These are phyloP conservation scores for Apiospora sp. DNA, from an alignment of 2,329 filamentous ascomycete genomes.

Conservation along the genomic window DNA sequence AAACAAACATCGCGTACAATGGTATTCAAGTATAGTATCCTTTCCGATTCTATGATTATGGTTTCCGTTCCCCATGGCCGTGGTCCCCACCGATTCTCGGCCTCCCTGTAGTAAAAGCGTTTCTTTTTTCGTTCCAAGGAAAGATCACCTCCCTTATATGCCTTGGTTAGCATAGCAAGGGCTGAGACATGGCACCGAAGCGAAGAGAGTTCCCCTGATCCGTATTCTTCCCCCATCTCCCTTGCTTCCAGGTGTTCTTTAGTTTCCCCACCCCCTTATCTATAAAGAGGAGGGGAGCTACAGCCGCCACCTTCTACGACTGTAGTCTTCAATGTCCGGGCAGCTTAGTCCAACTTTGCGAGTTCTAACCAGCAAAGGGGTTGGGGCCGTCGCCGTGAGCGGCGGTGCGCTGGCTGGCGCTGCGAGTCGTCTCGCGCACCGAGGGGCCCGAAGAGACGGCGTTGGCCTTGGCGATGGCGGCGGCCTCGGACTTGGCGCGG, in stretches of 20 bases:
- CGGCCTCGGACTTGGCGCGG: slow-evolving; percentile 56
- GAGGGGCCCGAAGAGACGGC: slow-evolving; percentile 16
- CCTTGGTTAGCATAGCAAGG: not conserved
- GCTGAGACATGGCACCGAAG: slow-evolving; percentile 4
- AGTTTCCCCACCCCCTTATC: not conserved
- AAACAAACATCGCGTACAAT: slow-evolving; percentile 20
- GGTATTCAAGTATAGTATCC: slow-evolving; percentile 20
- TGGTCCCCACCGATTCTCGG: not conserved
- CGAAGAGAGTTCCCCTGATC: not conserved
- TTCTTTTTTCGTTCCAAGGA: not conserved
- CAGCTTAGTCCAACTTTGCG: slow-evolving; percentile 6
- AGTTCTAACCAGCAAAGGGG: slow-evolving; percentile 15
- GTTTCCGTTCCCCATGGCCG: not conserved
- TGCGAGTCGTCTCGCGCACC: slow-evolving; percentile 13
- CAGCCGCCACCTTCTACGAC: not conserved
- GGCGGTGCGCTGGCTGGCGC: slow-evolving; percentile 14
- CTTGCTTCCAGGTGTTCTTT: not conserved
- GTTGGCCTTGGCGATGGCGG: slow-evolving; percentile 55
- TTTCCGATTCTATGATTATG: not conserved
- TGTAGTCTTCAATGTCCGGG: not conserved
- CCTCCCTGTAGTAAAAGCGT: not conserved
- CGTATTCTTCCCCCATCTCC: not conserved
- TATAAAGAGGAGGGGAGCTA: not conserved
- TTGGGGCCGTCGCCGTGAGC: not conserved
- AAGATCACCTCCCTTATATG: not conserved